A percentile compares a stretch with the other conserved stretches of the same genome.
phyloP scores from a whole-genome alignment of 768 basidiomycete species.

The Trametes villosa region DNA sequence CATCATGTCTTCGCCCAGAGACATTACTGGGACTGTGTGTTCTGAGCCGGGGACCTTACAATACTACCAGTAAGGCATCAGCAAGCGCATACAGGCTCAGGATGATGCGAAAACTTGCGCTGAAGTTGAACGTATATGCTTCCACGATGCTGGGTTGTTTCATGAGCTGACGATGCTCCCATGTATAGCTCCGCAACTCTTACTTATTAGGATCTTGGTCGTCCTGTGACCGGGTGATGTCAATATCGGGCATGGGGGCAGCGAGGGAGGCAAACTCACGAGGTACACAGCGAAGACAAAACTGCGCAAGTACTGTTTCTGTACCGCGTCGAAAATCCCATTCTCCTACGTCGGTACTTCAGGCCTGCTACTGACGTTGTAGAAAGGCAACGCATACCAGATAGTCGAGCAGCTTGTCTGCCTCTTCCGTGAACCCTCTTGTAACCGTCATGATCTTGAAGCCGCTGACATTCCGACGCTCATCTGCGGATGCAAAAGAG shows the following conservation, averaged over 20 bases:
- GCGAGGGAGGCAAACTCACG: conserved; percentile 44
- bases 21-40: conserved; percentile 70
- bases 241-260: neutral
- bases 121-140: conserved; percentile 88
- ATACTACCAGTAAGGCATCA: conserved; percentile 51
- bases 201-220: conserved; percentile 85
- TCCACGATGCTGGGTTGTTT: conserved; percentile 67
- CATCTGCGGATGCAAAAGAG: conserved; percentile 43
- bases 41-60: conserved; percentile 65
- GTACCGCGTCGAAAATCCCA: conserved; percentile 85
- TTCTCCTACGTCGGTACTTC: conserved; percentile 58
- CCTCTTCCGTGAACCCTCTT: conserved; percentile 81
- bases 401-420: conserved; percentile 80
- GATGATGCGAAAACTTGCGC: conserved; percentile 47
- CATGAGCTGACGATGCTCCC: neutral
- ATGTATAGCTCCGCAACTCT: conserved; percentile 35
- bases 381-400: conserved; percentile 54
- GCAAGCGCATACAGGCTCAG: neutral
- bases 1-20: conserved; percentile 62
- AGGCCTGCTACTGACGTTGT: neutral
- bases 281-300: conserved; percentile 87
- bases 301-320: conserved; percentile 82
- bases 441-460: conserved; percentile 77
- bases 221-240: conserved; percentile 54
- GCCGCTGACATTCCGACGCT: conserved; percentile 54